Conservation (phyloP, 1,284 basidiomycete genomes). For the Heimioporus retisporus region DNA sequence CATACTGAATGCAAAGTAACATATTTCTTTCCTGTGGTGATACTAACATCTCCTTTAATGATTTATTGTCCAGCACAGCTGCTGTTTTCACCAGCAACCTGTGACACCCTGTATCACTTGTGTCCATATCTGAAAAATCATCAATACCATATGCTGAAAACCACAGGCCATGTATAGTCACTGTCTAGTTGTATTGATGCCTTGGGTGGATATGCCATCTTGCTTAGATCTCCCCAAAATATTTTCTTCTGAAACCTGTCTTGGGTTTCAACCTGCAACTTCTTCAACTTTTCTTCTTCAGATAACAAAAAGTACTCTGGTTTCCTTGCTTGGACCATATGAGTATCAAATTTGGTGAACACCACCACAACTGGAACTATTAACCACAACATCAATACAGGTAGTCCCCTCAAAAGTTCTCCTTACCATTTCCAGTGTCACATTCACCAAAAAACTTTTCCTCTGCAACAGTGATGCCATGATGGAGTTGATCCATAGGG, state of each 20-base stretch:
- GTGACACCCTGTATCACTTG: background rate
- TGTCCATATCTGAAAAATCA: no score
- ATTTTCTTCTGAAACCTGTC: no score
- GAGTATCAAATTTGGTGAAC: background rate
- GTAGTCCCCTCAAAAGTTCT: background rate
- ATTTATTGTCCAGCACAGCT: background rate
- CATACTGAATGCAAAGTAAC: slow-evolving; percentile 1
- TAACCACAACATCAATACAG: background rate
- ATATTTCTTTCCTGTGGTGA: background rate
- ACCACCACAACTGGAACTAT: slow-evolving; percentile 9
- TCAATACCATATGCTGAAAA: background rate
- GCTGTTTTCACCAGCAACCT: background rate
- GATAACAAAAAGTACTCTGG: no score
- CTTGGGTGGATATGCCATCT: background rate
- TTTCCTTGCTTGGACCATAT: background rate
- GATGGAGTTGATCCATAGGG: slow-evolving; percentile 7
- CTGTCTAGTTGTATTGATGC: background rate
- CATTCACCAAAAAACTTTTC: slow-evolving; percentile 11
- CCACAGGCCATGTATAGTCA: no score
- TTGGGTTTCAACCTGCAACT: no score
- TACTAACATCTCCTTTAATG: background rate
- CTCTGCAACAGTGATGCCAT: background rate
- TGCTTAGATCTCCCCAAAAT: background rate
- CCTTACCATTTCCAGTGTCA: slow-evolving; percentile 4
- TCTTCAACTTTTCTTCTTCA: no score